Base-by-base conservation (phyloP, 2,329 filamentous ascomycete genomes). In the Sporothrix pseudoabietina region DNA sequence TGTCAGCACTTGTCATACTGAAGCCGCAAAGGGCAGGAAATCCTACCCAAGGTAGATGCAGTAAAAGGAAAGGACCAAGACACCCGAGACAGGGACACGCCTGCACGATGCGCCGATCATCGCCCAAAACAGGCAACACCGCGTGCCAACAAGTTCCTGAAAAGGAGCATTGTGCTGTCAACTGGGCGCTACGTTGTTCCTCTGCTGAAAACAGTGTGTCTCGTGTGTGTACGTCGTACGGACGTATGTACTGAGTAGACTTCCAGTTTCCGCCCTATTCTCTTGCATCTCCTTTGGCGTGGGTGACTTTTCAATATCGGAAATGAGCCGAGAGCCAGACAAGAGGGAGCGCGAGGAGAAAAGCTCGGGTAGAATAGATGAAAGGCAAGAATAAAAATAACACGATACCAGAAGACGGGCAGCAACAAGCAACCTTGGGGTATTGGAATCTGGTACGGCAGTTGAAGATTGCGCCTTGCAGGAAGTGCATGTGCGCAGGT, bases 311-410 rank as follows among this genome's bases (percentile, higher is more conserved):
- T 26, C 47, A 22, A 54, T 44, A 69, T 39, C 19, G 10, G 19
- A 69, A n/a, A 47, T 26, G 66, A 69, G 41, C 49, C 66, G 49
- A 69, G 44, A 55, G 44, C 41, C 32, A 39, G 32, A 69, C 26
- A 41, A 73, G 44, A 71, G 16, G 35, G 55, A 12, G 14, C 14
- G 44, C 16, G 65, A 49, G 26, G 16, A 63, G 47, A 55, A 26
- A 39, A 26, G 49, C 19, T 35, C 32, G 66, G 66, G 26, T 35
- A 69, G 44, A 52, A 35, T n/a, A 16, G 65, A 6, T 35, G 65
- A 52, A 52, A 52, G 44, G 65, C 22, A 52, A n/a, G 22, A 54
- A 14, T 19, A 26, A 35, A 35, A 35, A 4, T 8, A 35, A 35
- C 35, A 35, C 8, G 8, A 35, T 35, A 35, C 35, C 35, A 32